Evolutionary conservation across 2,329 filamentous ascomycete species (phyloP).

Genomic region (Zymoseptoria passerinii): DNA sequence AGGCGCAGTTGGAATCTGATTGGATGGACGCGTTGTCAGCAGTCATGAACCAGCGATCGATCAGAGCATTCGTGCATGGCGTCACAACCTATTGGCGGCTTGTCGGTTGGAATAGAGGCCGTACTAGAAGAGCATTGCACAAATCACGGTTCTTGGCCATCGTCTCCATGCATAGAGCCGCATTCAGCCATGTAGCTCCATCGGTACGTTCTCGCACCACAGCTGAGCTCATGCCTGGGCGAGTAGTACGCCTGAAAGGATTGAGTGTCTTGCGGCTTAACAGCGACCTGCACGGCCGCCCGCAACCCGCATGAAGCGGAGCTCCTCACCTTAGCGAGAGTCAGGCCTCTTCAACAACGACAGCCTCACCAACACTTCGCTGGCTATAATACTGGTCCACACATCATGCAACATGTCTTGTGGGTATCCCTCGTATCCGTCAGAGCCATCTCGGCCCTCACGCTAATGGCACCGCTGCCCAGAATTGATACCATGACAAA

Average conservation of each 20-base stretch:
- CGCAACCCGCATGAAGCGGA: neutral
- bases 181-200: neutral
- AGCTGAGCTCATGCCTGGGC: neutral
- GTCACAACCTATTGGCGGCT: neutral
- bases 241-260: neutral
- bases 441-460: neutral
- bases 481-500: neutral
- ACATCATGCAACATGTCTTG: neutral
- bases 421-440: neutral
- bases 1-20: conserved; percentile 10
- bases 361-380: neutral
- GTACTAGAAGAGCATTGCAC: neutral
- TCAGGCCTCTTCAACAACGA: neutral
- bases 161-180: neutral
- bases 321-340: neutral
- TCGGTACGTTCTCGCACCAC: neutral
- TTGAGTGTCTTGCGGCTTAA: neutral
- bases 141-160: neutral
- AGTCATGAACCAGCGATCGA: neutral
- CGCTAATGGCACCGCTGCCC: neutral
- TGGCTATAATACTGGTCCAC: neutral
- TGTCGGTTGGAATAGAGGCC: neutral
- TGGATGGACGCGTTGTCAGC: neutral
- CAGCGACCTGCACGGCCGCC: neutral
- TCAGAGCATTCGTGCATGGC: neutral